Percentiles rank a stretch among this genome's conserved stretches.
These are phyloP conservation scores for Nannochloropsis limnetica DNA, from an alignment of 352 stramenopile genomes.

Conservation along the genomic window DNA sequence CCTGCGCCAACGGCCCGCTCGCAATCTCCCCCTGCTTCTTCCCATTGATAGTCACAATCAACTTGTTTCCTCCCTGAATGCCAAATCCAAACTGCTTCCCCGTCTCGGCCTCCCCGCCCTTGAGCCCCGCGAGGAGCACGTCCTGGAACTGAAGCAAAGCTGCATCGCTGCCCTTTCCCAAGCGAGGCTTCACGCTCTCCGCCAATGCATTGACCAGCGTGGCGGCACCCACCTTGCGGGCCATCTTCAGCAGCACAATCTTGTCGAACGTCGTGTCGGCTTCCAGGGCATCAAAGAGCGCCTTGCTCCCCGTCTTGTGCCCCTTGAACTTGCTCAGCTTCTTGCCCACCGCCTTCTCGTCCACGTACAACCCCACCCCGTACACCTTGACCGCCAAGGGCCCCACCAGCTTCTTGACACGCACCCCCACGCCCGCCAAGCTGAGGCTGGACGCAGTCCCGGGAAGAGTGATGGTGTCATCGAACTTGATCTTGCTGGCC, in stretches of 20 bases:
- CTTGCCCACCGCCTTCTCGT: conserved; percentile 40
- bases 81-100: conserved; percentile 36
- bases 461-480: conserved; percentile 45
- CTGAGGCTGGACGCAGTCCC: conserved; percentile 39
- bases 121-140: conserved; percentile 34
- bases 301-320: conserved; percentile 12
- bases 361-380: conserved; percentile 52
- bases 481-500: conserved; percentile 45
- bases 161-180: conserved; percentile 36
- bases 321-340: conserved; percentile 48
- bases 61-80: neutral
- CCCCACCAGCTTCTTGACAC: conserved; percentile 52
- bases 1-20: conserved; percentile 1
- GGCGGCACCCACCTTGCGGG: conserved; percentile 49
- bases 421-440: conserved; percentile 50
- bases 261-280: conserved; percentile 38
- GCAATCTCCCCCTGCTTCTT: conserved; percentile 31
- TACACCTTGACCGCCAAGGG: conserved; percentile 53
- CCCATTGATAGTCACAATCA: conserved; percentile 40
- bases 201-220: conserved; percentile 54
- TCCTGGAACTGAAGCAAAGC: conserved; percentile 36
- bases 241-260: conserved; percentile 52
- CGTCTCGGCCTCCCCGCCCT: conserved; percentile 26
- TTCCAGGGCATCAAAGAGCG: conserved; percentile 12
- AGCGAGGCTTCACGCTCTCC: conserved; percentile 54